Base-by-base conservation (phyloP, 306 rosid species). In the Gynostemma pentaphyllum region DNA sequence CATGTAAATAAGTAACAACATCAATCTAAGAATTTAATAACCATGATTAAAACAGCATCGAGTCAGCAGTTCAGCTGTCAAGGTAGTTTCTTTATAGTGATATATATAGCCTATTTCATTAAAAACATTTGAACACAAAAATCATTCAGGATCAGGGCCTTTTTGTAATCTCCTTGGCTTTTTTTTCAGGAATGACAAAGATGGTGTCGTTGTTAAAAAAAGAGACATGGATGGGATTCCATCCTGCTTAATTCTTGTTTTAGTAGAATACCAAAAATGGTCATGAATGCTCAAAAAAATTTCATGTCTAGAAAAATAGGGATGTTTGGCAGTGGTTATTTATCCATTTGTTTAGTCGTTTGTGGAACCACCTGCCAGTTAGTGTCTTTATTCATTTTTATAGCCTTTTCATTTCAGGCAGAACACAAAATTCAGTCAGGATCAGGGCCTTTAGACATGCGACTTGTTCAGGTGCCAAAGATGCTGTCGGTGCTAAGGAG, bases 361-460 rank as follows among this genome's bases (percentile, higher is more conserved):
- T 32, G 14, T 39, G 34, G 9, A 39, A 22, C 47, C 13, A 59
- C 65, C 21, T 37, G 26, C 3, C 18, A 1, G 37, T 37, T 21
- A 21, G 5, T 59, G 29, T 15, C 32, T 12, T 59, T 11, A 59
- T 36, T 27, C 47, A 36, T 5, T 11, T 21, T 39, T 12, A 27
- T 37, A 2, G 48, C 23, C 4, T 44, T 64, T 64, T 14, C 72
- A 67, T 28, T 88, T 74, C 82, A 88, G 97, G 96, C 71, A 36
- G 95, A 81, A 53, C 99, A 92, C 76, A 92, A 92, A 78, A 88
- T 88, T 70, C 97, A 88, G 81, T 92, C 96, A 32, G 95, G 86
- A 68, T 79, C 95, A 69, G 85, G 83, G 55, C 79, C 91, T 10
- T 81, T 86, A 76, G 92, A 92, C 29, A 86, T 88, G 80, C 79